These are phyloP conservation scores for Discostella stelligera DNA, from an alignment of 352 stramenopile species.

Conservation along the genomic window DNA sequence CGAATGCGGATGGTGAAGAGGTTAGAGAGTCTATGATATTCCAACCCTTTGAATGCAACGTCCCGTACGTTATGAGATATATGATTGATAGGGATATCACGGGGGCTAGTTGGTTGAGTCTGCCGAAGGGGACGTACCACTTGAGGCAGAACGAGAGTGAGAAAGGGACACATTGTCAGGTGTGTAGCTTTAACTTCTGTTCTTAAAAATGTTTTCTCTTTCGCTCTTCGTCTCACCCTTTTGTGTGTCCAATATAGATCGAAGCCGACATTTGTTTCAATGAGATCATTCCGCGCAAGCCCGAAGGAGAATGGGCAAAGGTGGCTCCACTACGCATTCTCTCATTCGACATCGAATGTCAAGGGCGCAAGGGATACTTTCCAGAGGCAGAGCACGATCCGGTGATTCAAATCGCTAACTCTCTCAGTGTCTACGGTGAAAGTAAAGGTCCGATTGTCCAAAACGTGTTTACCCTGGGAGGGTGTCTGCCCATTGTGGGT, in stretches of 20 bases:
- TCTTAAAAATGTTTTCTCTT: slow-evolving; percentile 6
- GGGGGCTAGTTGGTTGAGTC: slow-evolving; percentile 96
- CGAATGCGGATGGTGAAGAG: slow-evolving; percentile 6
- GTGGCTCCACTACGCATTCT: slow-evolving; percentile 96
- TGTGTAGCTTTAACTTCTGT: slow-evolving; percentile 35
- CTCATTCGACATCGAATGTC: slow-evolving; percentile 99
- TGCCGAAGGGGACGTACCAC: slow-evolving; percentile 89
- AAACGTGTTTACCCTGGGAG: slow-evolving; percentile 97
- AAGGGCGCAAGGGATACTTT: slow-evolving; percentile 92
- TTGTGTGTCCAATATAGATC: slow-evolving; percentile 76
- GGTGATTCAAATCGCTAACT: slow-evolving; percentile 99
- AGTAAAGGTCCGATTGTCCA: slow-evolving; percentile 75
- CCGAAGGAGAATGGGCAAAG: slow-evolving; percentile 93
- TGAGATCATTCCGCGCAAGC: slow-evolving; percentile 91
- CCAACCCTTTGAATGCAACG: slow-evolving; percentile 98
- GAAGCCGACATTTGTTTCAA: slow-evolving; percentile 98
- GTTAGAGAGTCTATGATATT: slow-evolving; percentile 31
- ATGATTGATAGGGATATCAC: slow-evolving; percentile 98
- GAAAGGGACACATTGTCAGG: slow-evolving; percentile 88
- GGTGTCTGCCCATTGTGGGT: slow-evolving; percentile 97
- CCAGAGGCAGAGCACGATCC: slow-evolving; percentile 92
- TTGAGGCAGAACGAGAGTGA: slow-evolving; percentile 76
- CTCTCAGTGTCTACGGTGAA: slow-evolving; percentile 89
- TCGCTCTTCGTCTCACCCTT: neutral
- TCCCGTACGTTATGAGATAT: slow-evolving; percentile 98